These are phyloP conservation scores for Nymphaea colorata DNA, from an alignment of 164 flowering plant species.

Conservation along the genomic window DNA sequence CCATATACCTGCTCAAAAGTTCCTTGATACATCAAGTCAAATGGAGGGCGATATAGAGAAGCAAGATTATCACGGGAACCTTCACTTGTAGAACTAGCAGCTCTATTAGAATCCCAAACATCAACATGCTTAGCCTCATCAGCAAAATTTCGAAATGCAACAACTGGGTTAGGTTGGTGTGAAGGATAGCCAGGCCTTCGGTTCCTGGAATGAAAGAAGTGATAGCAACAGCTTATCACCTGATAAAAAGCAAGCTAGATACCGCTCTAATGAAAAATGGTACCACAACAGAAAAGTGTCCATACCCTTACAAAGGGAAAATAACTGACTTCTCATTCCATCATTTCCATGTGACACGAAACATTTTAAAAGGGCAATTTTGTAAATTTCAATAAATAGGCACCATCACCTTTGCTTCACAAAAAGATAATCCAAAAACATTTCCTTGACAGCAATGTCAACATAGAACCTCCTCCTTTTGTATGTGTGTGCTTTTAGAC, in stretches of 20 bases:
- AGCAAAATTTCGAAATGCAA: constrained; percentile 84
- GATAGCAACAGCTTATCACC: background rate
- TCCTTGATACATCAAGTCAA: constrained; percentile 63
- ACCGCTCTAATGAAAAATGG: background rate
- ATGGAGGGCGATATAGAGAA: constrained; percentile 77
- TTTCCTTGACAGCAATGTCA: no score
- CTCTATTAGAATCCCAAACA: constrained; percentile 68
- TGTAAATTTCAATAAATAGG: no score
- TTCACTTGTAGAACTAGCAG: constrained; percentile 37
- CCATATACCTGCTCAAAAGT: constrained; percentile 59
- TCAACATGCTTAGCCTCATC: constrained; percentile 64
- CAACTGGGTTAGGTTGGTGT: constrained; percentile 44
- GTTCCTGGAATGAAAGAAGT: constrained; percentile 15
- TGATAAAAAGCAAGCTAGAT: background rate
- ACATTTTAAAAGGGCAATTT: no score
- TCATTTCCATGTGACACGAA: no score
- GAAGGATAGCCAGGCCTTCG: constrained; percentile 36
- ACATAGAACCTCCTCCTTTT: no score
- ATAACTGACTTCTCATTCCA: no score
- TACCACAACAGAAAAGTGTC: background rate
- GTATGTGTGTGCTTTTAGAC: no score
- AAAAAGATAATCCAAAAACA: no score
- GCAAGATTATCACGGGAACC: constrained; percentile 70
- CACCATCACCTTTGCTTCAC: no score
- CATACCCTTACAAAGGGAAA: background rate